These are phyloP conservation scores for Fusarium succisae DNA, from an alignment of 2,329 filamentous ascomycete species.

Conservation along the genomic window DNA sequence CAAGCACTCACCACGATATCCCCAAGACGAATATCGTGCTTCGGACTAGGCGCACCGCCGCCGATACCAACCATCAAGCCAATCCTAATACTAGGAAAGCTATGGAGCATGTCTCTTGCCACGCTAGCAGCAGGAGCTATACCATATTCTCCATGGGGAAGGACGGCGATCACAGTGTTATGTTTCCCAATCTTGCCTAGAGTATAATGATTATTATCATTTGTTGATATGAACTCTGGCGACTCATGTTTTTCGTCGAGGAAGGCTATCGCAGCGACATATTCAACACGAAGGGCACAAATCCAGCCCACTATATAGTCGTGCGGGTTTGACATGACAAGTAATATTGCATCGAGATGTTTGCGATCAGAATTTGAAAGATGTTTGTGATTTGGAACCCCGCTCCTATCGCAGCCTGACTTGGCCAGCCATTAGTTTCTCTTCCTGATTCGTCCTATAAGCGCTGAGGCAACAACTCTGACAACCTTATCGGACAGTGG, in stretches of 20 bases:
- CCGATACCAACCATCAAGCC: slow-evolving; percentile 28
- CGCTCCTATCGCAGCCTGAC: neutral
- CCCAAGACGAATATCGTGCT: slow-evolving; percentile 45
- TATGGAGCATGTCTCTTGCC: slow-evolving; percentile 44
- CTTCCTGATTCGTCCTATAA: neutral
- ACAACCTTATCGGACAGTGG: neutral
- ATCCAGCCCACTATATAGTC: slow-evolving; percentile 56
- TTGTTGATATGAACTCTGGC: slow-evolving; percentile 35
- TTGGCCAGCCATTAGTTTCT: neutral
- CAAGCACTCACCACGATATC: slow-evolving; percentile 31
- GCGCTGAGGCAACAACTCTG: neutral
- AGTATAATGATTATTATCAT: slow-evolving; percentile 17
- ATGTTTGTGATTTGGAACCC: neutral
- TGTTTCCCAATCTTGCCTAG: slow-evolving; percentile 30
- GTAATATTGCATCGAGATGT: neutral
- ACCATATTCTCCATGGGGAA: slow-evolving; percentile 27
- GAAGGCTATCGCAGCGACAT: slow-evolving; percentile 49
- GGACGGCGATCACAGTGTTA: slow-evolving; percentile 27
- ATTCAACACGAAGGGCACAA: slow-evolving; percentile 51
- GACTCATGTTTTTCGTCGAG: slow-evolving; percentile 47
- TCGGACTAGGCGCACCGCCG: slow-evolving; percentile 46
- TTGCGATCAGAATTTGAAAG: neutral
- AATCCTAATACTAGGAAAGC: slow-evolving; percentile 44
- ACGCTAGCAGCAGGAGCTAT: slow-evolving; percentile 32
- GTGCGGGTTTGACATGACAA: neutral